Percentiles rank a stretch among this genome's conserved stretches.
Conservation (phyloP, 768 basidiomycete genomes). For the Kwoniella newhampshirensis region DNA sequence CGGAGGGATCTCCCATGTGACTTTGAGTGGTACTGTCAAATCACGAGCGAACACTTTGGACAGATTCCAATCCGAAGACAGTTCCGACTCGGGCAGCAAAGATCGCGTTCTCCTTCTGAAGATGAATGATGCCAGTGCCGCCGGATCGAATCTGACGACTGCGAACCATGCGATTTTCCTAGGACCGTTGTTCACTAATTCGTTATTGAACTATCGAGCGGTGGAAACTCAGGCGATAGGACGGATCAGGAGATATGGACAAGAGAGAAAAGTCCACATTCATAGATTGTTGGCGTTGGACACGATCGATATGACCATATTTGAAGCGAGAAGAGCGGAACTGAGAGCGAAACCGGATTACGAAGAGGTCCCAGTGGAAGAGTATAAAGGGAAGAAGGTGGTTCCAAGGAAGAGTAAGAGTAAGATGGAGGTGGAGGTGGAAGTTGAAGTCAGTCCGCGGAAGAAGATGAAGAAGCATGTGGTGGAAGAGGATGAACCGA, state of each 20-base stretch:
- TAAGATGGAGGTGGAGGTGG: constrained; percentile 8
- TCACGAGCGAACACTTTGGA: constrained; percentile 78
- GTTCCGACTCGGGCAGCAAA: constrained; percentile 55
- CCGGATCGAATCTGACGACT: constrained; percentile 70
- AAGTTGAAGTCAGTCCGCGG: constrained; percentile 21
- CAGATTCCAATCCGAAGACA: constrained; percentile 76
- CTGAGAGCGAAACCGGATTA: constrained; percentile 36
- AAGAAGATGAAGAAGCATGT: constrained; percentile 10
- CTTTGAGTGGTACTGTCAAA: constrained; percentile 75
- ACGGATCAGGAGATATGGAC: constrained; percentile 73
- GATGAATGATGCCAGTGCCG: constrained; percentile 73
- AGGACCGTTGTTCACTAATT: constrained; percentile 79
- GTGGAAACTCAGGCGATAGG: constrained; percentile 60
- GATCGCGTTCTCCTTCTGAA: constrained; percentile 76
- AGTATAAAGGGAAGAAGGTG: constrained; percentile 24
- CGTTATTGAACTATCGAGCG: constrained; percentile 79
- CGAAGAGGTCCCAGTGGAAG: constrained; percentile 25
- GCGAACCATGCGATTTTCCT: constrained; percentile 96
- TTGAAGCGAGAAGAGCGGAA: constrained; percentile 43
- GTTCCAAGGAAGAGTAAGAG: constrained; percentile 7
- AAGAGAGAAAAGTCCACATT: constrained; percentile 65
- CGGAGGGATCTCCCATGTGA: constrained; percentile 71
- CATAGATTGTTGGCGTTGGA: constrained; percentile 80
- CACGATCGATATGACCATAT: constrained; percentile 86
- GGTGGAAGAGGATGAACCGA: constrained; percentile 15